Conservation (phyloP, 164 flowering plant species). For the Taxillus chinensis region DNA sequence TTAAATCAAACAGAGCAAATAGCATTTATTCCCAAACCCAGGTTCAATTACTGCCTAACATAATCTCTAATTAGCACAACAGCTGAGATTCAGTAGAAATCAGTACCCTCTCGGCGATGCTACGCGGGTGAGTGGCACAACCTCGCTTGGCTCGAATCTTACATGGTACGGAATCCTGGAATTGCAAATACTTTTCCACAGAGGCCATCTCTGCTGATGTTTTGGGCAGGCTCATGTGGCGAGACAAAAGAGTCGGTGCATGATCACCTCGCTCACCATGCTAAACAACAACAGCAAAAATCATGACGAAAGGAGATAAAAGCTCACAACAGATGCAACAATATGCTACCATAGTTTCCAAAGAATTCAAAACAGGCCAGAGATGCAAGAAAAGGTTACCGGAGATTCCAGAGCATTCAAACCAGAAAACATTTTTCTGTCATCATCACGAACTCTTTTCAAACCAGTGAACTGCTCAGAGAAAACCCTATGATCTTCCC, state of each 20-base stretch:
- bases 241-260: slow-evolving; percentile 34
- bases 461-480: slow-evolving; percentile 27
- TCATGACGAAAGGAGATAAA: neutral
- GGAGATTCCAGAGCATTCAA: slow-evolving; percentile 29
- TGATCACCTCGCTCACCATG: slow-evolving; percentile 26
- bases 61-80: no score
- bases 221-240: slow-evolving; percentile 72
- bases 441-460: slow-evolving; percentile 29
- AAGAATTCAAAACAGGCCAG: no score
- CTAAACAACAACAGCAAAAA: slow-evolving; percentile 19
- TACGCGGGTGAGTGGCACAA: slow-evolving; percentile 89
- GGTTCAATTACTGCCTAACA: no score
- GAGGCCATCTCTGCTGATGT: slow-evolving; percentile 45
- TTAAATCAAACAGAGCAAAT: neutral
- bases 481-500: slow-evolving; percentile 50
- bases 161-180: slow-evolving; percentile 68
- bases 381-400: slow-evolving; percentile 10
- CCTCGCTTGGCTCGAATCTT: slow-evolving; percentile 80
- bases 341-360: slow-evolving; percentile 4
- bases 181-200: slow-evolving; percentile 49
- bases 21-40: no score
- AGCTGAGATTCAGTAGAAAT: neutral
- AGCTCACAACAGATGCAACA: neutral
- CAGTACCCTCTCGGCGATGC: slow-evolving; percentile 96
- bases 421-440: slow-evolving; percentile 24